phyloP scores from a whole-genome alignment of 2,329 filamentous ascomycete species.

The Claviceps digitariae region DNA sequence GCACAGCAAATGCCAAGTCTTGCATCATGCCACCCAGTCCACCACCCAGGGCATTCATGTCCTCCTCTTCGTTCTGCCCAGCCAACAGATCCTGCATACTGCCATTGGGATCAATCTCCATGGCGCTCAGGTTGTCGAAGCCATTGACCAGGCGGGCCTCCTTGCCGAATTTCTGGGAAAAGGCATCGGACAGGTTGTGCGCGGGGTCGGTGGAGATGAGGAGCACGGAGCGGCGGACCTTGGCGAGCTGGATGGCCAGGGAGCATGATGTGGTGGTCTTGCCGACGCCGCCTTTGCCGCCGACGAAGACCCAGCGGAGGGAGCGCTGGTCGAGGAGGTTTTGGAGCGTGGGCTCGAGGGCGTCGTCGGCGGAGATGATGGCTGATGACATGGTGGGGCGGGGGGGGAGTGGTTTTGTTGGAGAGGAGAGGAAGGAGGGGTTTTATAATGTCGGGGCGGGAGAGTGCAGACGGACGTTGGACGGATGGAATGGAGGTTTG shows the following conservation, averaged over 20 bases:
- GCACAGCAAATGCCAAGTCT: slow-evolving; percentile 85
- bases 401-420: neutral
- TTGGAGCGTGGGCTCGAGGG: slow-evolving; percentile 84
- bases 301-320: slow-evolving; percentile 97
- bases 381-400: slow-evolving; percentile 27
- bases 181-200: slow-evolving; percentile 95
- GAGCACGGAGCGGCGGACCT: slow-evolving; percentile 85
- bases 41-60: slow-evolving; percentile 53
- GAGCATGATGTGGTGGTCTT: slow-evolving; percentile 99
- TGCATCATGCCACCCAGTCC: slow-evolving; percentile 94
- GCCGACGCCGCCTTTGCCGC: slow-evolving; percentile 94
- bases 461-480: too few species aligned
- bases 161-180: slow-evolving; percentile 98
- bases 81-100: slow-evolving; percentile 91
- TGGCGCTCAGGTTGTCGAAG: slow-evolving; percentile 86
- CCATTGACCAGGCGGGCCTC: slow-evolving; percentile 87
- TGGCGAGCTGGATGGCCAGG: slow-evolving; percentile 92
- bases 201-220: slow-evolving; percentile 97
- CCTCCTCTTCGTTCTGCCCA: slow-evolving; percentile 59
- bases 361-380: slow-evolving; percentile 42
- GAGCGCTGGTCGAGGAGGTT: slow-evolving; percentile 90
- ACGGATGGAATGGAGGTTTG: too few species aligned
- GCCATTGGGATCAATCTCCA: slow-evolving; percentile 98
- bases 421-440: neutral
- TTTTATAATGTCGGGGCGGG: too few species aligned